phyloP scores from a whole-genome alignment of 768 basidiomycete species.

The Sarcodon aspratus region DNA sequence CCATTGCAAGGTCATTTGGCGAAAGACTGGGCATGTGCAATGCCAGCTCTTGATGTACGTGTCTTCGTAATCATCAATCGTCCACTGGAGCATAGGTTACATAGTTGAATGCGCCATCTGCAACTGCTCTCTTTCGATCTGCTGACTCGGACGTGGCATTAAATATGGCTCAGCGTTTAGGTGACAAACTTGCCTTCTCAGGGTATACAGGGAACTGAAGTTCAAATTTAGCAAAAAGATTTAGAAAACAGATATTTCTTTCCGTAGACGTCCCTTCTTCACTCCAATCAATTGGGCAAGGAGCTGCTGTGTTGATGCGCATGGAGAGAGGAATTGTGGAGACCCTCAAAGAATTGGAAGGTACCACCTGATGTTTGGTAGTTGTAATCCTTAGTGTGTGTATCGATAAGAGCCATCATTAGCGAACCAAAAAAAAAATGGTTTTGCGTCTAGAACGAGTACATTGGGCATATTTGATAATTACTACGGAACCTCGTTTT shows the following conservation, averaged over 20 bases:
- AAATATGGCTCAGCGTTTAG: slow-evolving; percentile 72
- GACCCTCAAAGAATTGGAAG: slow-evolving; percentile 27
- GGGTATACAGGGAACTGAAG: slow-evolving; percentile 7
- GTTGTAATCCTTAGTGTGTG: not conserved
- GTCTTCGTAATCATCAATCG: not conserved
- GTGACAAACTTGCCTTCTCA: slow-evolving; percentile 28
- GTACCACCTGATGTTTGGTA: not conserved
- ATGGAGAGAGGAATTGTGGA: slow-evolving; percentile 53
- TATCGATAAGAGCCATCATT: not conserved
- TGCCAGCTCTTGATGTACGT: slow-evolving; percentile 41
- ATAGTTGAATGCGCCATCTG: slow-evolving; percentile 19
- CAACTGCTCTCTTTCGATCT: slow-evolving; percentile 55
- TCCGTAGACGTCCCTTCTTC: slow-evolving; percentile 46
- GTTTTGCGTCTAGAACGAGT: slow-evolving; percentile 2
- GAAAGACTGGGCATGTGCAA: slow-evolving; percentile 76
- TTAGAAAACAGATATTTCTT: slow-evolving; percentile 60
- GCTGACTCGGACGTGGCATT: slow-evolving; percentile 50
- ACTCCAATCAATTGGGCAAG: slow-evolving; percentile 32
- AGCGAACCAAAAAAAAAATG: slow-evolving; percentile 1
- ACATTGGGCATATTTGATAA: slow-evolving; percentile 3
- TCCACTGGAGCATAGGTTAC: not conserved
- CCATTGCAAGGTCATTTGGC: slow-evolving; percentile 44
- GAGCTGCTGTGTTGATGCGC: slow-evolving; percentile 34
- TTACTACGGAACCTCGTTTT: slow-evolving; percentile 4
- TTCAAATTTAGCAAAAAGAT: slow-evolving; percentile 39